Evolutionary conservation across 345 rosid species (phyloP), one percentile per base, ranked within the genome.

Genomic region (Hibiscus tridactylites): DNA sequence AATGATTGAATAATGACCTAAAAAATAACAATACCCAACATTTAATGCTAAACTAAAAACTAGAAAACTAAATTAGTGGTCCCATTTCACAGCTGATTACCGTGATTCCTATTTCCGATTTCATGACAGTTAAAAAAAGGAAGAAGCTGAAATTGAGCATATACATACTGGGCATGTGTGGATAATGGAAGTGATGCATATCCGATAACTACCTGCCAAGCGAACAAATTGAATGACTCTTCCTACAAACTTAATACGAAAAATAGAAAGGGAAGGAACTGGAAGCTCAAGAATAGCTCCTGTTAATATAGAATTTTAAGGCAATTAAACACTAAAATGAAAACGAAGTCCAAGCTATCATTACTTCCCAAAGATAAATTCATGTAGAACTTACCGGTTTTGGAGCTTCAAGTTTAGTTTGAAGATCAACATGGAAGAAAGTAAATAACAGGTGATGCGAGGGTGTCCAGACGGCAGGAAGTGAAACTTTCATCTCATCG

Each of bases 401-500:
- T 76, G 99, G 97, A 81, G 97, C 96, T 86, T 95, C 99, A 78
- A 95, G 84, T 81, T 92, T 95, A 62, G 97, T 91, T 74, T 92
- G 99, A 75, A 95, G 96, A 84, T 95, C 99, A 74, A 92, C 88
- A 77, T 95, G 99, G 80, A 84, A 92, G 79, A 95, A 92, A 68
- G 99, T 95, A 87, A 95, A 95, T 76, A 95, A 75, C 61, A 95
- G 87, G 83, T 95, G 99, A 87, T 95, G 99, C 63, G 81, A 72
- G 28, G 97, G 97, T 59, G 97, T 95, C 99, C 97, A 95, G 33
- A 85, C 78, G 56, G 97, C 91, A 79, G 99, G 93, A 57, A 95
- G 93, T 35, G 91, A 90, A 76, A 89, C 82, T 83, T 92, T 95
- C 70, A 95, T 81, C 81, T 95, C 97, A 60, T 95, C 97, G 68